These are phyloP conservation scores for Phytopythium ostracodes DNA, from an alignment of 352 stramenopile species.

Conservation along the genomic window DNA sequence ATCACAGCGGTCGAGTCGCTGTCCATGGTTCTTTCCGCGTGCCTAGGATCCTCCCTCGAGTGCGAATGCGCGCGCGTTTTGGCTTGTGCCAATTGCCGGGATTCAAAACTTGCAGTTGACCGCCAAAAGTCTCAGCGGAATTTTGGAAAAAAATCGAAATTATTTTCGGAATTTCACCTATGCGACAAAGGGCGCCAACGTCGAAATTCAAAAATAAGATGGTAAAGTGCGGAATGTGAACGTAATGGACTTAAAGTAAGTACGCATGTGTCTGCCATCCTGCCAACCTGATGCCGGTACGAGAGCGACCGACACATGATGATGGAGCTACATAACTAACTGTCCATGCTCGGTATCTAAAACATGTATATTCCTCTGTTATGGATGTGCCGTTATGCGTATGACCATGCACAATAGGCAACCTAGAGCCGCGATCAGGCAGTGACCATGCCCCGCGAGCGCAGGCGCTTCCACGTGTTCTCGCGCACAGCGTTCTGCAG, in stretches of 20 bases:
- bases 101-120: neutral
- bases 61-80: constrained; percentile 4
- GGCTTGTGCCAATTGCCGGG: neutral
- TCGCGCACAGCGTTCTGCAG: constrained; percentile 84
- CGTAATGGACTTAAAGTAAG: neutral
- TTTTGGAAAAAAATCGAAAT: neutral
- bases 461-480: constrained; percentile 77
- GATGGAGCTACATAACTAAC: too few species aligned
- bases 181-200: neutral
- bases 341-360: neutral
- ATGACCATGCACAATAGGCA: neutral
- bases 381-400: neutral
- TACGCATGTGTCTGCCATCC: neutral
- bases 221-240: neutral
- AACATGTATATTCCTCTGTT: neutral
- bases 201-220: neutral
- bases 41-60: neutral
- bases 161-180: neutral
- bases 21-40: constrained; percentile 16
- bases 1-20: constrained; percentile 1
- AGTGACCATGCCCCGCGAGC: constrained; percentile 36
- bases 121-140: too few species aligned
- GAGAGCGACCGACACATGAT: too few species aligned
- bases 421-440: constrained; percentile 15
- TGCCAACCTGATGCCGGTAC: too few species aligned